phyloP scores from a whole-genome alignment of 495 filamentous ascomycete species.

The Podospora pseudocomata region DNA sequence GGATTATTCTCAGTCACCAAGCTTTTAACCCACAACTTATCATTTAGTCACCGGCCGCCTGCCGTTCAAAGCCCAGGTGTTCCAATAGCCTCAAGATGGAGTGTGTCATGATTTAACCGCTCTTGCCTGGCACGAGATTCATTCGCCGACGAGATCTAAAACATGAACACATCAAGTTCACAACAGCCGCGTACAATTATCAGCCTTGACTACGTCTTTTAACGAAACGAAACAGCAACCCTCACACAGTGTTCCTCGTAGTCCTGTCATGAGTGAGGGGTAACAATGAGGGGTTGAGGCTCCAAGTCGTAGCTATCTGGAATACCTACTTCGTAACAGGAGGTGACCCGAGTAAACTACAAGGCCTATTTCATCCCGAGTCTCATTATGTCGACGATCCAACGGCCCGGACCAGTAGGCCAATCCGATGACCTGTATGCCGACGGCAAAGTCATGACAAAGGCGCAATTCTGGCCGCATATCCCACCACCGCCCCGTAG shows the following conservation, averaged over 20 bases:
- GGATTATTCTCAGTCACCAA: background rate
- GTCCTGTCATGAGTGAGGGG: background rate
- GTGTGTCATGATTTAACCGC: constrained; percentile 2
- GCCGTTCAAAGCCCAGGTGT: background rate
- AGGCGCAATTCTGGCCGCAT: background rate
- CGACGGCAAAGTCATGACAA: background rate
- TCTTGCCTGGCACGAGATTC: constrained; percentile 2
- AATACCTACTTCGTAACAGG: background rate
- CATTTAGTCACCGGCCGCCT: background rate
- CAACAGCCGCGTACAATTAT: constrained; percentile 9
- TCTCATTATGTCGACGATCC: background rate
- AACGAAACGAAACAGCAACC: background rate
- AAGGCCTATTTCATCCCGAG: background rate
- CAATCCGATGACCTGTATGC: background rate
- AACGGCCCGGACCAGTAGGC: too few species aligned
- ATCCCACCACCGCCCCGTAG: background rate
- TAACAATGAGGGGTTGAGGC: background rate
- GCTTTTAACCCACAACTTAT: background rate
- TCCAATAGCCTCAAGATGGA: background rate
- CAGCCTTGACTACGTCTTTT: background rate
- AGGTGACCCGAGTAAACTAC: background rate
- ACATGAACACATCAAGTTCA: constrained; percentile 16
- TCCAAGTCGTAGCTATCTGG: background rate
- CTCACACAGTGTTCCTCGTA: background rate
- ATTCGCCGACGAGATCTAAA: constrained; percentile 8